These are phyloP conservation scores for Termitomyces sp. DNA, from an alignment of 768 basidiomycete species.

Conservation along the genomic window DNA sequence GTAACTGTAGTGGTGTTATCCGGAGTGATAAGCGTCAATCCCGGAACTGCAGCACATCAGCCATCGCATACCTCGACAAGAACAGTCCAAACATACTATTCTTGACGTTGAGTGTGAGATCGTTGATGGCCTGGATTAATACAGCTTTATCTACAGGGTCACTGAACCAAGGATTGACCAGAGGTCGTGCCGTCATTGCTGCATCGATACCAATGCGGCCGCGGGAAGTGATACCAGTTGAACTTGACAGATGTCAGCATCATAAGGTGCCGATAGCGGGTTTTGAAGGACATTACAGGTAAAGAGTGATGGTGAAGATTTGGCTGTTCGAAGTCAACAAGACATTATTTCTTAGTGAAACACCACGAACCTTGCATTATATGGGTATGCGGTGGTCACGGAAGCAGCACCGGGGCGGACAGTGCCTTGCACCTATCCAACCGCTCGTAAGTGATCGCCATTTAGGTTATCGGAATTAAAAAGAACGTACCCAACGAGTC, in stretches of 20 bases:
- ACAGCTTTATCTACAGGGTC: slow-evolving; percentile 51
- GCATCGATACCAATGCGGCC: slow-evolving; percentile 57
- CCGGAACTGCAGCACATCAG: slow-evolving; percentile 31
- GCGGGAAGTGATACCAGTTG: slow-evolving; percentile 54
- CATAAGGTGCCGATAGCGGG: background rate
- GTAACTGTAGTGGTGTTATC: slow-evolving; percentile 51
- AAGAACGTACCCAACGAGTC: slow-evolving; percentile 39
- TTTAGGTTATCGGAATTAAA: background rate
- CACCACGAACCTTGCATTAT: slow-evolving; percentile 33
- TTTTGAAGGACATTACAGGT: slow-evolving; percentile 32
- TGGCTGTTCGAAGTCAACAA: slow-evolving; percentile 21
- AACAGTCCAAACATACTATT: slow-evolving; percentile 26
- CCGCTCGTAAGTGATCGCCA: background rate
- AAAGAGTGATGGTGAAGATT: slow-evolving; percentile 59
- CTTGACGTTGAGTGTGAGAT: slow-evolving; percentile 36
- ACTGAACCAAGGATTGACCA: slow-evolving; percentile 53
- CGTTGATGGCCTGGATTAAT: slow-evolving; percentile 43
- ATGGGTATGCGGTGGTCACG: slow-evolving; percentile 41
- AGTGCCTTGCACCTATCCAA: slow-evolving; percentile 50
- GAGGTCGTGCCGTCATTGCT: slow-evolving; percentile 37
- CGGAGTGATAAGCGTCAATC: slow-evolving; percentile 52
- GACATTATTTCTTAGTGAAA: background rate
- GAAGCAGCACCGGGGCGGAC: slow-evolving; percentile 55
- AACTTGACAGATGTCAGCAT: slow-evolving; percentile 25
- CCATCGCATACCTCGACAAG: background rate